phyloP scores from a whole-genome alignment of 768 basidiomycete genomes.

The Trametes sanguinea region DNA sequence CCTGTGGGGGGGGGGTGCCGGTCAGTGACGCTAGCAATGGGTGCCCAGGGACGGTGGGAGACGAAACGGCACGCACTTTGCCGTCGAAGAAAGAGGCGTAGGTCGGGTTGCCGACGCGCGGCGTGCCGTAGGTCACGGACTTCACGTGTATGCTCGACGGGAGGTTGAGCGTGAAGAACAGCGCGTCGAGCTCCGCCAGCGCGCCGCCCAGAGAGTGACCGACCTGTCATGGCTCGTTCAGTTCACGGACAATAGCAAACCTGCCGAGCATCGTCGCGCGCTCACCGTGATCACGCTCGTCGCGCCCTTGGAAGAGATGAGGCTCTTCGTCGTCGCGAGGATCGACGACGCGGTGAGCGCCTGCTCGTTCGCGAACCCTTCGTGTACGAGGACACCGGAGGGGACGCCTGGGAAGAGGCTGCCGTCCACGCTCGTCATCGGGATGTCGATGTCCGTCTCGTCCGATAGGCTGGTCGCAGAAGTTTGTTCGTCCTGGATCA shows the following conservation, averaged over 20 bases:
- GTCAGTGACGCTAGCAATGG: constrained; percentile 36
- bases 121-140: constrained; percentile 50
- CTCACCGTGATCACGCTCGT: constrained; percentile 44
- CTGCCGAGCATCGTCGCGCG: too few species aligned
- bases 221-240: constrained; percentile 18
- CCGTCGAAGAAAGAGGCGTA: constrained; percentile 43
- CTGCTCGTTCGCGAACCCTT: constrained; percentile 56
- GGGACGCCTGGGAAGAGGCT: constrained; percentile 58
- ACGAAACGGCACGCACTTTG: constrained; percentile 32
- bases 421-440: constrained; percentile 41
- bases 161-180: constrained; percentile 35
- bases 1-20: constrained; percentile 21
- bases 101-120: constrained; percentile 53
- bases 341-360: constrained; percentile 48
- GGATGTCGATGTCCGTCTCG: constrained; percentile 51
- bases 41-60: neutral
- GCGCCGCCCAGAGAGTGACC: constrained; percentile 38
- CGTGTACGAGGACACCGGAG: constrained; percentile 46
- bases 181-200: constrained; percentile 34
- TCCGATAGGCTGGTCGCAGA: constrained; percentile 42
- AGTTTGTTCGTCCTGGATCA: neutral
- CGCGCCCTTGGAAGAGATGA: constrained; percentile 41
- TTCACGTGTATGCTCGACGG: constrained; percentile 38
- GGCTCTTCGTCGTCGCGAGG: constrained; percentile 43
- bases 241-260: too few species aligned